phyloP scores from a whole-genome alignment of 1,284 basidiomycete species.

The Trametes hirsuta region DNA sequence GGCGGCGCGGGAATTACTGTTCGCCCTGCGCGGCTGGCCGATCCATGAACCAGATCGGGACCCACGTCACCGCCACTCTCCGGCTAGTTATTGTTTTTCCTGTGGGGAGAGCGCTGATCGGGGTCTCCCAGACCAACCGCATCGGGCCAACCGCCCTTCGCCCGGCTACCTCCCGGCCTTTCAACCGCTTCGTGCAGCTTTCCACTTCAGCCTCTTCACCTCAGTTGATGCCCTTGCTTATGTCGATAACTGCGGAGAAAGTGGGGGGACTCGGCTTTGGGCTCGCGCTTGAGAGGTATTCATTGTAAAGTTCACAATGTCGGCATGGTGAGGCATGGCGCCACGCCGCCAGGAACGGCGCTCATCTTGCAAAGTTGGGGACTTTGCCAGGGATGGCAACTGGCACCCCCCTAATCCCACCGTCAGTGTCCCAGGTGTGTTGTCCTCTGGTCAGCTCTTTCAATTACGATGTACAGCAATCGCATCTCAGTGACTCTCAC shows the following conservation, averaged over 20 bases:
- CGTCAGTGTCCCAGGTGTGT: background rate
- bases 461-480: too few relatives aligned
- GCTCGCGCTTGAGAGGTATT: background rate
- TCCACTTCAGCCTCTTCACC: too few relatives aligned
- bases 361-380: background rate
- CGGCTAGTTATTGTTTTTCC: background rate
- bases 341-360: background rate
- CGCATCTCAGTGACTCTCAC: background rate
- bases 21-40: conserved; percentile 15
- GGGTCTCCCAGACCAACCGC: background rate
- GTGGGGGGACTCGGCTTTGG: too few relatives aligned
- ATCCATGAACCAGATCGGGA: conserved; percentile 20
- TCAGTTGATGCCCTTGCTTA: too few relatives aligned
- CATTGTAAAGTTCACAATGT: background rate
- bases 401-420: background rate
- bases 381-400: background rate
- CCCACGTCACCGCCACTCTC: conserved; percentile 14
- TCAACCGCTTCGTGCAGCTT: too few relatives aligned
- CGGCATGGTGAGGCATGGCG: background rate
- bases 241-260: too few relatives aligned
- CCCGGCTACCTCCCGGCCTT: too few relatives aligned
- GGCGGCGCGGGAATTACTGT: conserved; percentile 15
- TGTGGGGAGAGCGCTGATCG: background rate
- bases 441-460: too few relatives aligned
- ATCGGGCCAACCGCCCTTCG: too few relatives aligned